A percentile compares a stretch with the other conserved stretches of the same genome.
Conservation (phyloP, 2,329 filamentous ascomycete genomes). For the Paraconiothyrium sp. region DNA sequence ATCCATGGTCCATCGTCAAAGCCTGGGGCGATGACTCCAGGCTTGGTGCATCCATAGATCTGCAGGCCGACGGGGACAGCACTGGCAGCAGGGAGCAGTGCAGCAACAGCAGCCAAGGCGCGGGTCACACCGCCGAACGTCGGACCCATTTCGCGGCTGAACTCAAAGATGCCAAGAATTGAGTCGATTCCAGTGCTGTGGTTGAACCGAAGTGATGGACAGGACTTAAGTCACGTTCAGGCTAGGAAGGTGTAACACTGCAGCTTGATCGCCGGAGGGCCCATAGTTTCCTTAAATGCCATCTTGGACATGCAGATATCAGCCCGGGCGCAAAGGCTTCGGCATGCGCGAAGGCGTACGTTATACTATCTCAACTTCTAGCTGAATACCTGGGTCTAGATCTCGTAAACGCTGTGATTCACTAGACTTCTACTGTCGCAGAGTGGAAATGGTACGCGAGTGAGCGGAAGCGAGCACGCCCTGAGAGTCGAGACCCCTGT, state of each 20-base stretch:
- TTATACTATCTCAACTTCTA: neutral
- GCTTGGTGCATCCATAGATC: constrained; percentile 9
- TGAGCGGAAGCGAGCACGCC: neutral
- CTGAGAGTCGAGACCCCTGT: neutral
- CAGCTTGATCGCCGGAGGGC: neutral
- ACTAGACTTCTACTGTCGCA: neutral
- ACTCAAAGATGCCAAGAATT: neutral
- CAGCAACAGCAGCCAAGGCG: constrained; percentile 4
- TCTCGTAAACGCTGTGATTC: neutral
- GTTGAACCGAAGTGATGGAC: neutral
- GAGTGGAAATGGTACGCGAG: neutral
- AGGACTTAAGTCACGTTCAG: neutral
- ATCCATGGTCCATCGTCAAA: constrained; percentile 17
- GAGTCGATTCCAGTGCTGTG: neutral
- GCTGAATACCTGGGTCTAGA: neutral
- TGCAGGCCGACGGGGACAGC: constrained; percentile 10
- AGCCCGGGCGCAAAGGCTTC: neutral
- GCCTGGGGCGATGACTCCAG: constrained; percentile 12
- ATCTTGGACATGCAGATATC: neutral
- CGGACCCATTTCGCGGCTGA: neutral
- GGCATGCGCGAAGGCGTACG: neutral
- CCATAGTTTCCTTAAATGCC: constrained; percentile 4
- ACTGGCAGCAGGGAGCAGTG: neutral
- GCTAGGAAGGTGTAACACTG: neutral
- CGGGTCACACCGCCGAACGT: neutral